Percentiles rank a stretch among this genome's conserved stretches.
Conservation (phyloP, 768 basidiomycete genomes). For the Suillus occidentalis region DNA sequence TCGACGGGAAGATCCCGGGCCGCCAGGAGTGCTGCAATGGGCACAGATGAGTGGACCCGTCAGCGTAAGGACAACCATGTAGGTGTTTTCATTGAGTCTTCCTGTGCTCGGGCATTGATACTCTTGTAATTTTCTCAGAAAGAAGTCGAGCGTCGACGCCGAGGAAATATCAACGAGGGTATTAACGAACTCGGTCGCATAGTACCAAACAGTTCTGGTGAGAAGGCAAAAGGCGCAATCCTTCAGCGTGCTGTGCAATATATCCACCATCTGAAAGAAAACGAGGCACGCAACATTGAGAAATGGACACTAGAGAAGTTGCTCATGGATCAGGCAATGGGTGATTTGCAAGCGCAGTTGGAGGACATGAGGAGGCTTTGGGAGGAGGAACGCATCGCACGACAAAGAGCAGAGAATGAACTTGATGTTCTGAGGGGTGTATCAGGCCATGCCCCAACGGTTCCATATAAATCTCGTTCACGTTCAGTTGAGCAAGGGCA, state of each 20-base stretch:
- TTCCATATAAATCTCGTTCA: constrained; percentile 22
- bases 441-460: constrained; percentile 12
- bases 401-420: constrained; percentile 65
- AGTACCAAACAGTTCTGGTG: constrained; percentile 84
- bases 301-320: constrained; percentile 94
- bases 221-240: constrained; percentile 89
- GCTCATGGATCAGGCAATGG: constrained; percentile 91
- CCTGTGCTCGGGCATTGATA: neutral
- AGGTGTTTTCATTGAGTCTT: constrained; percentile 24
- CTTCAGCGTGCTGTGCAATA: constrained; percentile 87
- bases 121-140: constrained; percentile 55
- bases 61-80: constrained; percentile 85
- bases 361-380: constrained; percentile 80
- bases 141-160: constrained; percentile 94
- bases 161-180: constrained; percentile 95
- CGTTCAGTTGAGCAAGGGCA: constrained; percentile 30
- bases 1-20: constrained; percentile 44
- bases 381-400: constrained; percentile 70
- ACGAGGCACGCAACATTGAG: constrained; percentile 87
- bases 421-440: constrained; percentile 53
- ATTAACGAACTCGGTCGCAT: constrained; percentile 90
- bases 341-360: constrained; percentile 78
- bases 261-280: constrained; percentile 88
- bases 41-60: constrained; percentile 75
- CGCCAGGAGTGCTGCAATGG: constrained; percentile 60